Conservation (phyloP, 192 early-diverging fungal species). For the Kappamyces sp. region DNA sequence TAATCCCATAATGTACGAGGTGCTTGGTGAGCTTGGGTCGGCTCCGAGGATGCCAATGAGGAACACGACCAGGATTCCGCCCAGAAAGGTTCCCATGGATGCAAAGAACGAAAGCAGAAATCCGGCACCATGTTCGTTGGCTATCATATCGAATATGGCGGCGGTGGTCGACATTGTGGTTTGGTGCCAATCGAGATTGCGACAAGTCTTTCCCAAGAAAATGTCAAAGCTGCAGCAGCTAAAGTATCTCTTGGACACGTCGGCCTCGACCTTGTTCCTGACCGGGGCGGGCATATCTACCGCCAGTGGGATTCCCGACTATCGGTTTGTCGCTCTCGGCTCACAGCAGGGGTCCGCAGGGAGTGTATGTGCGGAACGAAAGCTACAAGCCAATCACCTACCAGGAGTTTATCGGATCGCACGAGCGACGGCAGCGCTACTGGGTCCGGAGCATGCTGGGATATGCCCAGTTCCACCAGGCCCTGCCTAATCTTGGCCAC, state of each 20-base stretch:
- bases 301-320: conserved; percentile 68
- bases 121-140: conserved; percentile 28
- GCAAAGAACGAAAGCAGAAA: conserved; percentile 42
- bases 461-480: conserved; percentile 58
- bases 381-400: conserved; percentile 81
- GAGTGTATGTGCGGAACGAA: conserved; percentile 34
- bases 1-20: conserved; percentile 37
- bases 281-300: conserved; percentile 47
- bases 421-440: conserved; percentile 71
- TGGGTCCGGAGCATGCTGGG: conserved; percentile 88
- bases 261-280: neutral
- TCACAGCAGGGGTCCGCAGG: conserved; percentile 53
- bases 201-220: neutral
- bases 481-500: conserved; percentile 73
- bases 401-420: conserved; percentile 49
- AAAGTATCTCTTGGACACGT: neutral
- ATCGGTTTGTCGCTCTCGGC: conserved; percentile 16
- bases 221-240: neutral
- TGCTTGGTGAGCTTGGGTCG: conserved; percentile 25
- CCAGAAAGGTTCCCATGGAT: conserved; percentile 39
- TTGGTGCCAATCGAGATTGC: neutral
- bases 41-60: conserved; percentile 23
- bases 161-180: no score
- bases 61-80: conserved; percentile 22
- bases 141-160: neutral